Evolutionary conservation across 2,329 filamentous ascomycete genomes (phyloP).

Genomic region (Aspergillus brasiliensis): DNA sequence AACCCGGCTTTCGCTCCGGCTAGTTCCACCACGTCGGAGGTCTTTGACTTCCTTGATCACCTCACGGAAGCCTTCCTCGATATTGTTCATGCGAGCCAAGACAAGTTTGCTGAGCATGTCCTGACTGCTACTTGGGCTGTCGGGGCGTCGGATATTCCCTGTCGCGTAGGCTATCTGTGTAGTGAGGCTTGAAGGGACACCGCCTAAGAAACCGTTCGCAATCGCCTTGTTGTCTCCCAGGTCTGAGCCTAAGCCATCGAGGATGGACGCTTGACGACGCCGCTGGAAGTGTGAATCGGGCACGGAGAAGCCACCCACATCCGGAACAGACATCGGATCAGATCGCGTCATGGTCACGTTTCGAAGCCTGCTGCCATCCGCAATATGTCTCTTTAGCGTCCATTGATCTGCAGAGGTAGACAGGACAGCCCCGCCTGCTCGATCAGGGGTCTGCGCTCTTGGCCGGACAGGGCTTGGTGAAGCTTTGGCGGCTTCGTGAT

Average conservation of each 20-base stretch:
- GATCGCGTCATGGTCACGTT: constrained; percentile 58
- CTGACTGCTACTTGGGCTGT: constrained; percentile 57
- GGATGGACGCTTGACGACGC: constrained; percentile 63
- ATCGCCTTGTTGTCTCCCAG: constrained; percentile 64
- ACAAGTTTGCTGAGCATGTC: constrained; percentile 78
- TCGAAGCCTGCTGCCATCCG: constrained; percentile 51
- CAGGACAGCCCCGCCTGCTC: constrained; percentile 43
- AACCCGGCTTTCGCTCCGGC: constrained; percentile 30
- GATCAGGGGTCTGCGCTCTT: constrained; percentile 34
- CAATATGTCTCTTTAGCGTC: constrained; percentile 46
- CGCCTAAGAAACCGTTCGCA: constrained; percentile 62
- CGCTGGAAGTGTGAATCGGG: constrained; percentile 41
- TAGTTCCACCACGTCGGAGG: constrained; percentile 49
- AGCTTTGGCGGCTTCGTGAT: constrained; percentile 43
- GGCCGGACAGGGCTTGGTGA: constrained; percentile 24
- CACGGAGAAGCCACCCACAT: constrained; percentile 57
- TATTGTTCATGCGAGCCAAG: constrained; percentile 85
- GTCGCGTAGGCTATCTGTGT: constrained; percentile 77
- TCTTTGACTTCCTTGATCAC: constrained; percentile 79
- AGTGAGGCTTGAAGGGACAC: constrained; percentile 73
- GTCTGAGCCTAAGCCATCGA: constrained; percentile 74
- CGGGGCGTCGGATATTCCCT: constrained; percentile 57
- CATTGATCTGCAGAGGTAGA: constrained; percentile 39
- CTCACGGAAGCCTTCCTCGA: constrained; percentile 88
- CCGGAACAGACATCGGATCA: constrained; percentile 59